Conservation (phyloP, 1,284 basidiomycete species). For the Wolfiporia cocos region DNA sequence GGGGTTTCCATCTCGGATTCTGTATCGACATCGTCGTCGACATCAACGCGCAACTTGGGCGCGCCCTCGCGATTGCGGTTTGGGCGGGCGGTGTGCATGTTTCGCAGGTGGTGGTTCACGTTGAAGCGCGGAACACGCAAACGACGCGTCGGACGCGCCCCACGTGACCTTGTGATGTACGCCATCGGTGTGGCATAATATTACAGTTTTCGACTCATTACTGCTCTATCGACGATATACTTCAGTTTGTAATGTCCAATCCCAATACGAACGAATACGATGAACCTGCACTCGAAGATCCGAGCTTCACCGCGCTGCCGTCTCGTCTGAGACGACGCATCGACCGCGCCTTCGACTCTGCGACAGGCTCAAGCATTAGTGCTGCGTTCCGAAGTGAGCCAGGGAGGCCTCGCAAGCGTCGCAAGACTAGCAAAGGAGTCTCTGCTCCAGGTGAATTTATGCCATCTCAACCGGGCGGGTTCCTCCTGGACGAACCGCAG, state of each 20-base stretch:
- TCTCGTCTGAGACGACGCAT: slow-evolving; percentile 16
- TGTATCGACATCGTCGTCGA: slow-evolving; percentile 24
- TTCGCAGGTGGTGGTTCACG: slow-evolving; percentile 11
- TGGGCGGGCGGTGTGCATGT: slow-evolving; percentile 21
- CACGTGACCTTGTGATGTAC: slow-evolving; percentile 18
- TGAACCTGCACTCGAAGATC: too few relatives aligned
- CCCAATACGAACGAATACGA: too few relatives aligned
- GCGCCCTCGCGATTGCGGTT: slow-evolving; percentile 7
- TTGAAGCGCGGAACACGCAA: slow-evolving; percentile 16
- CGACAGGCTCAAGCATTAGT: background rate
- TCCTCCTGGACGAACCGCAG: slow-evolving; percentile 9
- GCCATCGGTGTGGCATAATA: too few relatives aligned
- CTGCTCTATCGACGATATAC: too few relatives aligned
- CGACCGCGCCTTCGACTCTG: slow-evolving; percentile 23
- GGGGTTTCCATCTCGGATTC: slow-evolving; percentile 22
- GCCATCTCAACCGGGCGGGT: slow-evolving; percentile 11
- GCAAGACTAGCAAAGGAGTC: slow-evolving; percentile 10
- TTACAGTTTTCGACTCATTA: too few relatives aligned
- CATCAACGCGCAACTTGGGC: slow-evolving; percentile 15
- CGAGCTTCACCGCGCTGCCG: slow-evolving; percentile 18
- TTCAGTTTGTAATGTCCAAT: too few relatives aligned
- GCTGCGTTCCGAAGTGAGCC: too few relatives aligned
- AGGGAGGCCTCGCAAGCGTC: slow-evolving; percentile 17
- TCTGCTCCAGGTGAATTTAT: too few relatives aligned
- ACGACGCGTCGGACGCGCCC: slow-evolving; percentile 16